Evolutionary conservation across 805 yeast genomes (phyloP).

Genomic region (Sungouiella blattae): DNA sequence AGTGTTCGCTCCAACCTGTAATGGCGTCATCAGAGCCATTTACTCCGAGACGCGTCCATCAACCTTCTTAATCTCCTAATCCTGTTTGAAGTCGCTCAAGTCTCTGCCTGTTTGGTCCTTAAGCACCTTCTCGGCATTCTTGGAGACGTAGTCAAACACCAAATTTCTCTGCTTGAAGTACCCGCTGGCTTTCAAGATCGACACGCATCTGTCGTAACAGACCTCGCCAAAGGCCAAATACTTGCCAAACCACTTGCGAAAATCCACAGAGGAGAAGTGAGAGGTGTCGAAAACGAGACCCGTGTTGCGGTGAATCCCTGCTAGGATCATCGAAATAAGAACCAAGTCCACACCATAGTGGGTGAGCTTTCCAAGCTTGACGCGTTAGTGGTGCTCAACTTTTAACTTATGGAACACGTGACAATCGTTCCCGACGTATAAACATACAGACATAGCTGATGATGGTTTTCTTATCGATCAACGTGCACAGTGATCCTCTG

Average conservation of each 20-base stretch:
- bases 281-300: conserved; percentile 61
- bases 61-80: conserved; percentile 1
- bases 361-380: conserved; percentile 56
- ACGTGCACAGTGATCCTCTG: too few species aligned
- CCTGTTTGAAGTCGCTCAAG: conserved; percentile 18
- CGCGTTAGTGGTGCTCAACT: too few species aligned
- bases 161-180: conserved; percentile 47
- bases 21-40: too few species aligned
- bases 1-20: too few species aligned
- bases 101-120: conserved; percentile 23
- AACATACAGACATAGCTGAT: conserved; percentile 4
- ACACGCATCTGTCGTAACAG: conserved; percentile 48
- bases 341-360: conserved; percentile 79
- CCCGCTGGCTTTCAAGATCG: conserved; percentile 44
- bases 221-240: conserved; percentile 61
- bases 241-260: conserved; percentile 47
- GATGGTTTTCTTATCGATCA: too few species aligned
- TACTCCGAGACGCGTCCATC: too few species aligned
- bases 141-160: conserved; percentile 32
- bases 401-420: too few species aligned
- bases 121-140: conserved; percentile 24
- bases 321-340: conserved; percentile 73
- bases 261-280: conserved; percentile 43
- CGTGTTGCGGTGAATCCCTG: conserved; percentile 81
- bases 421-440: not conserved